These are phyloP conservation scores for Amanita jacksonii DNA, from an alignment of 768 basidiomycete genomes.

Conservation along the genomic window DNA sequence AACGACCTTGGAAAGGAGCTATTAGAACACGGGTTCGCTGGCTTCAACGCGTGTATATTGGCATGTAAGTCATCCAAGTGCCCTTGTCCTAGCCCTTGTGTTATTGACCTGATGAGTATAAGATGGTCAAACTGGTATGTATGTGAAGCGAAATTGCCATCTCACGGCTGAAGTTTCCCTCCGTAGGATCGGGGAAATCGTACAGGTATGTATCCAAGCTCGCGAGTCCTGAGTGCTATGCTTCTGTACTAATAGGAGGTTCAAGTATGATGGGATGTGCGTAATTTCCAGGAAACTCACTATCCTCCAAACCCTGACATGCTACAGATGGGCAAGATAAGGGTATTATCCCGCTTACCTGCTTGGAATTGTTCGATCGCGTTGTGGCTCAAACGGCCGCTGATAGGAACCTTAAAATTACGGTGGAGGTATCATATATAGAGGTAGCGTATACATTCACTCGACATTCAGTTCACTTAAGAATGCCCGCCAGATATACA, in stretches of 20 bases:
- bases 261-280: constrained; percentile 91
- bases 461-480: not conserved
- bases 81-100: not conserved
- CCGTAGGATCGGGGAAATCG: constrained; percentile 79
- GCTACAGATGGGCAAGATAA: constrained; percentile 82
- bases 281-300: constrained; percentile 23
- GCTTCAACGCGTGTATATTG: constrained; percentile 97
- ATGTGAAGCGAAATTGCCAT: not conserved
- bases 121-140: constrained; percentile 83
- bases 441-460: constrained; percentile 49
- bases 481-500: constrained; percentile 60
- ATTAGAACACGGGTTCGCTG: constrained; percentile 89
- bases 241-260: constrained; percentile 7
- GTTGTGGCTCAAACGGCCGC: constrained; percentile 52
- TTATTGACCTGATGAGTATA: not conserved
- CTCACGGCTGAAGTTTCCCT: constrained; percentile 1
- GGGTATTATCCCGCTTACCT: constrained; percentile 95
- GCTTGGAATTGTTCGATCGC: constrained; percentile 83
- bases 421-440: constrained; percentile 98
- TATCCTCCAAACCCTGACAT: not conserved
- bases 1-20: constrained; percentile 91
- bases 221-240: constrained; percentile 1
- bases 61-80: constrained; percentile 66
- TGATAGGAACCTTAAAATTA: constrained; percentile 69
- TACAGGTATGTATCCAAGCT: constrained; percentile 54